These are phyloP conservation scores for Venturia effusa DNA, from an alignment of 2,329 filamentous ascomycete genomes.

Conservation along the genomic window DNA sequence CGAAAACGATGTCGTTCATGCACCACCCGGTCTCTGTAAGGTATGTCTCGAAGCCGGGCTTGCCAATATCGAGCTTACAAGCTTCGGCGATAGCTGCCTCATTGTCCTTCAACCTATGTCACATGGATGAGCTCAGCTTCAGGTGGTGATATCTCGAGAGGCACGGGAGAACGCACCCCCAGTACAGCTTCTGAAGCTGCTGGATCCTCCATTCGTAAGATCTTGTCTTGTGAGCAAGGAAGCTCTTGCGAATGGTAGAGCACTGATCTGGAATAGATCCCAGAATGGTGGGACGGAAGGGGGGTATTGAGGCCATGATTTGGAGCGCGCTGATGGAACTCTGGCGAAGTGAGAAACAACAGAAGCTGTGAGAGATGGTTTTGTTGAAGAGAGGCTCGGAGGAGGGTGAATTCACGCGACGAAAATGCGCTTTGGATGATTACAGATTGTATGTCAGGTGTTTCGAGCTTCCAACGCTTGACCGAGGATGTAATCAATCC, in stretches of 20 bases:
- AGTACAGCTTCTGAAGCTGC: slow-evolving; percentile 91
- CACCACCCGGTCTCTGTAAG: slow-evolving; percentile 68
- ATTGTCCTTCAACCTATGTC: slow-evolving; percentile 57
- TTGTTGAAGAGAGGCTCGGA: background rate
- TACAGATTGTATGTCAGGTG: background rate
- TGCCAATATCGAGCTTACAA: slow-evolving; percentile 65
- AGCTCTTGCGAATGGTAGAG: slow-evolving; percentile 27
- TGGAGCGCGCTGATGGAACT: background rate
- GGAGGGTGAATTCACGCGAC: background rate
- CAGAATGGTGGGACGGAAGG: background rate
- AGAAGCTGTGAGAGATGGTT: background rate
- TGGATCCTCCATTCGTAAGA: slow-evolving; percentile 68
- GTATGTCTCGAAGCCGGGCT: slow-evolving; percentile 63
- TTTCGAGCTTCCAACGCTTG: background rate
- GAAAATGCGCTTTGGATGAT: background rate
- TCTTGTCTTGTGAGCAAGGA: slow-evolving; percentile 70
- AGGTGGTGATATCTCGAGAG: background rate
- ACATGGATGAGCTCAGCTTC: slow-evolving; percentile 7
- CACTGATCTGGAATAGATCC: slow-evolving; percentile 9
- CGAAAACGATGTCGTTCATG: slow-evolving; percentile 70
- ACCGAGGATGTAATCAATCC: background rate
- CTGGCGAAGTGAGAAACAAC: background rate
- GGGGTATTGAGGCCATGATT: background rate
- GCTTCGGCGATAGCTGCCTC: slow-evolving; percentile 63
- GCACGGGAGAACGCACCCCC: slow-evolving; percentile 46